Base-by-base conservation (phyloP, 225 moss, liverwort and hornwort species). In the Sphagnum contortum region DNA sequence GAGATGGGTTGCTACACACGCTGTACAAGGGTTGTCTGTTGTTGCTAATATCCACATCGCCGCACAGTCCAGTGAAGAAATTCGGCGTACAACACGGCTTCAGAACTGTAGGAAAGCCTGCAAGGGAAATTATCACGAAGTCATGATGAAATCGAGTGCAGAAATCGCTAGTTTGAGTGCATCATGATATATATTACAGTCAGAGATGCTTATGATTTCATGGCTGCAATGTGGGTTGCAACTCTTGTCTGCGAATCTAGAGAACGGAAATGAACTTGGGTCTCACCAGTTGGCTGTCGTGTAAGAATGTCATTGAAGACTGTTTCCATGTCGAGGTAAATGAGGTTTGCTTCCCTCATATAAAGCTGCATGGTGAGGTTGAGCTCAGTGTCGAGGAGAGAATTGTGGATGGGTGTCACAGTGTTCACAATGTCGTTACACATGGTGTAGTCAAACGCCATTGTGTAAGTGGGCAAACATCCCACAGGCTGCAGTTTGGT, bases 401-500 rank as follows among this genome's bases (percentile, higher is more conserved):
- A 47, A 57, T 92, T 89, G 55, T 89, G 85, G 54, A 61, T 48
- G 5, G 63, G 55, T 5, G 78, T 47, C n/a, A 80, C 3, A 12
- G 71, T 49, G 8, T 70, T 69, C 3, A 29, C 9, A 10, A 51
- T 9, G 56, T 73, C 58, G 6, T 12, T 13, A 63, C 87, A 89
- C 7, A 55, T 9, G 2, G 68, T 74, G 59, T 70, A 85, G 62
- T 76, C 67, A 0, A 4, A 51, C 11, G 0, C 12, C 5, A 3
- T 12, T 4, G 87, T 75, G 5, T 4, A 6, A 14, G 4, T 8
- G 2, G 85, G 89, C 60, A 78, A 3, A 75, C 85, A 89, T 12
- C 69, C 75, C 45, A 66, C 9, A 12, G 79, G 79, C 59, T 62
- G 71, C 50, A 87, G 63, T 48, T 72, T 63, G 9, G 71, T 62